Conservation (phyloP, 2,329 filamentous ascomycete genomes). For the Xylariaceae sp. region DNA sequence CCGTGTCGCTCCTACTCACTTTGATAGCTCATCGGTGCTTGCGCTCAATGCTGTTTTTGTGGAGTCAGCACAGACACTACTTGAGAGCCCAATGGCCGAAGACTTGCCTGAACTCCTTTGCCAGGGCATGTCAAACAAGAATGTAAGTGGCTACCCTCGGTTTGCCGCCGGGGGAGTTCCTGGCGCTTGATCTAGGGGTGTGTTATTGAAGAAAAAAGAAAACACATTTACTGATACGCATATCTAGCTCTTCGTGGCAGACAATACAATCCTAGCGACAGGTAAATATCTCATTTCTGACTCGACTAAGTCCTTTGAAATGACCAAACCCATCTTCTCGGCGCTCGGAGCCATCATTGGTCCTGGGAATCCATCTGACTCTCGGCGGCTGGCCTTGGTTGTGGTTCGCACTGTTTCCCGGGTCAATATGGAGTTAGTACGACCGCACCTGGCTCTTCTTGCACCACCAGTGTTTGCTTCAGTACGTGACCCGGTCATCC, state of each 20-base stretch:
- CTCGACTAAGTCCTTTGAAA: constrained; percentile 73
- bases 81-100: constrained; percentile 68
- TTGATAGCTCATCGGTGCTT: constrained; percentile 79
- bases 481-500: constrained; percentile 90
- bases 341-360: constrained; percentile 76
- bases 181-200: not conserved
- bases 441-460: constrained; percentile 81
- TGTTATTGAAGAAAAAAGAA: not conserved
- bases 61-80: constrained; percentile 75
- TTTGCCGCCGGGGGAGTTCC: not conserved
- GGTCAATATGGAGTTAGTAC: constrained; percentile 77
- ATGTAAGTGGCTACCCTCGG: constrained; percentile 58
- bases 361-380: constrained; percentile 80
- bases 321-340: constrained; percentile 79
- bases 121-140: constrained; percentile 78
- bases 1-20: constrained; percentile 78
- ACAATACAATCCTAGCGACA: constrained; percentile 86
- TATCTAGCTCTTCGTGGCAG: constrained; percentile 75
- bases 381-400: constrained; percentile 83
- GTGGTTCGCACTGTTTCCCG: constrained; percentile 85
- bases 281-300: constrained; percentile 85
- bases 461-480: constrained; percentile 84
- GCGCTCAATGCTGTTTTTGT: constrained; percentile 87
- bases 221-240: constrained; percentile 11
- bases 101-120: constrained; percentile 79